phyloP scores from a whole-genome alignment of 2,329 filamentous ascomycete genomes.

The Trichoderma semiorbis region DNA sequence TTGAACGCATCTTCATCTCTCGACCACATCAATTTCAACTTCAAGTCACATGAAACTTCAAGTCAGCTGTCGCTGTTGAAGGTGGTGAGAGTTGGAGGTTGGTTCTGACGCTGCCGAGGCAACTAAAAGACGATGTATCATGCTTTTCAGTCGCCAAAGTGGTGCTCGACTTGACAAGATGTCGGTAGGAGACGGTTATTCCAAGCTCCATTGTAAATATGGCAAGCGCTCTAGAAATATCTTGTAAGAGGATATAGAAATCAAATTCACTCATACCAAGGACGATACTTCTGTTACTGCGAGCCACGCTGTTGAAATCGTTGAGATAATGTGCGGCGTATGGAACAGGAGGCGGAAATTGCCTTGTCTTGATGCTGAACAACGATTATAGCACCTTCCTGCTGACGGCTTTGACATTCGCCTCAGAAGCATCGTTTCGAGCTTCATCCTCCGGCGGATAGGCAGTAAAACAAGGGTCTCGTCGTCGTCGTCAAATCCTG shows the following conservation, averaged over 20 bases:
- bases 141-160: not conserved
- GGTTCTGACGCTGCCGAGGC: not conserved
- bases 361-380: not conserved
- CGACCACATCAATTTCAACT: conserved; percentile 50
- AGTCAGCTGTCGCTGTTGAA: conserved; percentile 57
- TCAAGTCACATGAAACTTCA: conserved; percentile 29
- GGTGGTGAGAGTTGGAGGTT: conserved; percentile 50
- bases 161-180: not conserved
- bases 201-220: not conserved
- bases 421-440: conserved; percentile 54
- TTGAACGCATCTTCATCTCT: conserved; percentile 56
- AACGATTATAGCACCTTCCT: not conserved
- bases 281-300: not conserved
- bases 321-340: not conserved
- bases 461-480: conserved; percentile 46
- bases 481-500: conserved; percentile 65
- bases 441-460: conserved; percentile 56
- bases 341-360: not conserved
- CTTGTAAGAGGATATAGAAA: not conserved
- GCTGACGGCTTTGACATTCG: not conserved
- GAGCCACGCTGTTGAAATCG: not conserved
- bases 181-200: conserved; percentile 35
- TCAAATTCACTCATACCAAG: not conserved
- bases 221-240: not conserved
- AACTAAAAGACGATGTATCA: not conserved